Evolutionary conservation across 192 early-diverging fungal genomes (phyloP).

Genomic region (Coemansia sp.): DNA sequence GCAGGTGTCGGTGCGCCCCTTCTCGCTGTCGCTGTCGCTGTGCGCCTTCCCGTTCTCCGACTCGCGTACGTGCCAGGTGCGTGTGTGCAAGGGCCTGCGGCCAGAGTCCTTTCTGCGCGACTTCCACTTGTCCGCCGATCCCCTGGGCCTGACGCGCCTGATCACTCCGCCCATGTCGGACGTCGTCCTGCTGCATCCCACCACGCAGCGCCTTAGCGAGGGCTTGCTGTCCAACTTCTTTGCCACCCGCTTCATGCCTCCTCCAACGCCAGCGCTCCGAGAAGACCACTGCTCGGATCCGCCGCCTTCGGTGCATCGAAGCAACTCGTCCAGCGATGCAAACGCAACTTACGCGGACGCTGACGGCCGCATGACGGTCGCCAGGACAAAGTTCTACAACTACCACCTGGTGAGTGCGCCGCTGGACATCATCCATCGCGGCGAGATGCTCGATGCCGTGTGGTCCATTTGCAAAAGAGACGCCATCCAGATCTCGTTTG

Average conservation of each 20-base stretch:
- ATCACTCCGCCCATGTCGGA: slow-evolving; percentile 33
- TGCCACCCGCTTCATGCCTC: slow-evolving; percentile 12
- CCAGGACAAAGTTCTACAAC: slow-evolving; percentile 13
- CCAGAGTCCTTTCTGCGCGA: slow-evolving; percentile 31
- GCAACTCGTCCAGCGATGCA: background rate
- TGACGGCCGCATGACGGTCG: background rate
- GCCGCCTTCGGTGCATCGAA: background rate
- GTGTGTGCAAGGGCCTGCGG: slow-evolving; percentile 25
- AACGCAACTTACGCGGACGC: background rate
- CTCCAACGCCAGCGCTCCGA: background rate
- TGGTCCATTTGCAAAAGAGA: slow-evolving; percentile 27
- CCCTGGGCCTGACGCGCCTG: slow-evolving; percentile 23
- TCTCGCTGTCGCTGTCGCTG: slow-evolving; percentile 19
- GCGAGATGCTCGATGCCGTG: slow-evolving; percentile 13
- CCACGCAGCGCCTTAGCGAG: slow-evolving; percentile 31
- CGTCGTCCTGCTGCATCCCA: slow-evolving; percentile 27
- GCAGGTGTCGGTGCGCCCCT: slow-evolving; percentile 28
- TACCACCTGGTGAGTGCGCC: slow-evolving; percentile 33
- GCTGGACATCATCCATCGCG: slow-evolving; percentile 21
- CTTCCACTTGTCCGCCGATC: slow-evolving; percentile 32
- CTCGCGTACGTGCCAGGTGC: slow-evolving; percentile 39
- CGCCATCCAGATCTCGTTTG: slow-evolving; percentile 30
- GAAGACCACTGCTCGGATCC: too few species aligned
- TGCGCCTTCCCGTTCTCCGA: slow-evolving; percentile 34
- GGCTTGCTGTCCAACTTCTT: slow-evolving; percentile 39